Conservation (phyloP, 148 eudicot species). For the Polygonum aviculare region DNA sequence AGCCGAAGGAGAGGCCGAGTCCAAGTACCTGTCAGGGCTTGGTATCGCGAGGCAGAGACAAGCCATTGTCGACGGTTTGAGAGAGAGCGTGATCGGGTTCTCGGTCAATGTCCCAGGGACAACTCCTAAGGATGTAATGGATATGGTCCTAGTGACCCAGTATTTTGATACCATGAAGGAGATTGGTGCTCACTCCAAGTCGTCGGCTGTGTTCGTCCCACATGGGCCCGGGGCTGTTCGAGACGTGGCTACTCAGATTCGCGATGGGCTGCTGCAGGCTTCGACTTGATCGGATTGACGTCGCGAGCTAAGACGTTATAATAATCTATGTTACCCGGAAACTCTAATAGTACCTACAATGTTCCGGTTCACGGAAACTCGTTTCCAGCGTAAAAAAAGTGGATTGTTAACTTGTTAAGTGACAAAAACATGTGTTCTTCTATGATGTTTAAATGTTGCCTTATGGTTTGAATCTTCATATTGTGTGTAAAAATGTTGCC, state of each 20-base stretch:
- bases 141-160: conserved; percentile 36
- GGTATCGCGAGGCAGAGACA: conserved; percentile 40
- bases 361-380: too few species aligned
- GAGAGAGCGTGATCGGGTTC: conserved; percentile 34
- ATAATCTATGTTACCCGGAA: too few species aligned
- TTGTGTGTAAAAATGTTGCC: neutral
- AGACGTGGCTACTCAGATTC: conserved; percentile 31
- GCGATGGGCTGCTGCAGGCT: conserved; percentile 32
- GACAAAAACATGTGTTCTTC: too few species aligned
- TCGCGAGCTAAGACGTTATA: neutral
- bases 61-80: conserved; percentile 34
- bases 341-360: too few species aligned
- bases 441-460: neutral
- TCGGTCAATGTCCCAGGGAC: conserved; percentile 29
- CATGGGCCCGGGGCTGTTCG: conserved; percentile 40
- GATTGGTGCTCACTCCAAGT: conserved; percentile 33
- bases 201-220: conserved; percentile 34
- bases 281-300: neutral
- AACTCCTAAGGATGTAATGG: conserved; percentile 35
- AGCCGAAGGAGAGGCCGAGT: conserved; percentile 37
- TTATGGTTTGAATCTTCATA: neutral
- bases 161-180: conserved; percentile 47
- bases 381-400: too few species aligned
- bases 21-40: conserved; percentile 35
- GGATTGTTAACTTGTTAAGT: neutral